Evolutionary conservation across 2,329 filamentous ascomycete genomes (phyloP), one percentile per base, ranked within the genome.

Genomic region (Paramyrothecium sp.): DNA sequence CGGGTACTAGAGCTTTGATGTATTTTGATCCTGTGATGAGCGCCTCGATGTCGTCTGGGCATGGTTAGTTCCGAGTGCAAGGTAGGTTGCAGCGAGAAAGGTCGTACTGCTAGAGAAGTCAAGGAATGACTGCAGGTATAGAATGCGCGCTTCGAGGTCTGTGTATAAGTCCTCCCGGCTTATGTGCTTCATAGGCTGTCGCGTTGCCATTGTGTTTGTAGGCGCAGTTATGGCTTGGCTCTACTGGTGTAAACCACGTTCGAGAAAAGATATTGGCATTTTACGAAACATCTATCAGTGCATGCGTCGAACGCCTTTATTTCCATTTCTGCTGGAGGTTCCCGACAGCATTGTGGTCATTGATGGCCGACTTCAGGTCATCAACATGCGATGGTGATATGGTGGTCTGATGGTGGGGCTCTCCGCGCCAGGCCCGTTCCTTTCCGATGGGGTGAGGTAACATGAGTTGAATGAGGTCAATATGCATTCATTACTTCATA

Each of bases 1-100:
- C 88, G 1, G 91, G 91, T 61, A 94, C 92, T 33, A 94, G 82
- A n/a, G 88, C 85, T 67, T 89, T 89, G 76, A 92, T 88, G 74
- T 92, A 92, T 71, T 91, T 91, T 58, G 85, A 79, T 60, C 89
- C 89, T 3, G 80, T 78, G 16, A 84, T 79, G 41, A 93, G 81
- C 44, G 89, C 89, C 62, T 89, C 87, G 56, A 91, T 86, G 67
- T 92, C 89, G 60, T 82, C 89, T 90, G 58, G 3, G 34, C n/a
- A 7, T 51, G 22, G 48, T 51, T 34, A 51, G 21, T 12, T 16
- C 21, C 30, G 49, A 16, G 3, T 17, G 8, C 17, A 22, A 19
- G 54, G n/a, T n/a, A 17, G 8, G 54, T 38, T 44, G 34, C 23
- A 16, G 52, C 20, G 48, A 4, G 13, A 13, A 7, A n/a, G 19